These are phyloP conservation scores for Byssothecium circinans DNA, from an alignment of 2,329 filamentous ascomycete genomes.

Conservation along the genomic window DNA sequence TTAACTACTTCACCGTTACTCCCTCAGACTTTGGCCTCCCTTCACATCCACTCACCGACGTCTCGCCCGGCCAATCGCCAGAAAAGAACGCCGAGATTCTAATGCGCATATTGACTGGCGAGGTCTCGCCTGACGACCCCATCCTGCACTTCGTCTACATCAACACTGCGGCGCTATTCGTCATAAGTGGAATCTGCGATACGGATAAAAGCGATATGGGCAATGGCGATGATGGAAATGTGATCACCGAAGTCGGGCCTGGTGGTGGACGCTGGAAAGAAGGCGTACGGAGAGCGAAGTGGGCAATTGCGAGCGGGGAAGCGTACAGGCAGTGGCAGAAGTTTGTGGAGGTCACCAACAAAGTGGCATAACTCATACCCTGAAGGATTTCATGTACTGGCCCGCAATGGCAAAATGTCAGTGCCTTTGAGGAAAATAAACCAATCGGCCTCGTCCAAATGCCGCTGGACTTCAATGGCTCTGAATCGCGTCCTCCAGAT, in stretches of 20 bases:
- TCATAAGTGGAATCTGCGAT: conserved; percentile 84
- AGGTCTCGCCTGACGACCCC: conserved; percentile 74
- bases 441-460: too few species aligned
- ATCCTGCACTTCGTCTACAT: conserved; percentile 92
- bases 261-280: conserved; percentile 93
- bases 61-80: conserved; percentile 83
- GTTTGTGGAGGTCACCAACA: conserved; percentile 82
- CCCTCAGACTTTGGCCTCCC: conserved; percentile 87
- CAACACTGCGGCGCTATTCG: conserved; percentile 87
- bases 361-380: conserved; percentile 20
- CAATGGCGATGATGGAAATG: conserved; percentile 74
- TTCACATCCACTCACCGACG: conserved; percentile 71
- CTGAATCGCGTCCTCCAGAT: too few species aligned
- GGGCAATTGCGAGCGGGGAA: conserved; percentile 83
- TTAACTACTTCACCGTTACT: conserved; percentile 76
- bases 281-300: conserved; percentile 81
- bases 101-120: conserved; percentile 71
- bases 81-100: conserved; percentile 86
- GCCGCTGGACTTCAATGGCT: too few species aligned
- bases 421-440: too few species aligned
- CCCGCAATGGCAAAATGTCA: too few species aligned
- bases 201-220: conserved; percentile 79
- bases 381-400: too few species aligned
- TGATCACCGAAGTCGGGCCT: conserved; percentile 80
- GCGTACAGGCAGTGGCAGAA: conserved; percentile 80